Percentiles rank a stretch among this genome's conserved stretches.
phyloP scores from a whole-genome alignment of 352 stramenopile species.

The Globisporangium solare region DNA sequence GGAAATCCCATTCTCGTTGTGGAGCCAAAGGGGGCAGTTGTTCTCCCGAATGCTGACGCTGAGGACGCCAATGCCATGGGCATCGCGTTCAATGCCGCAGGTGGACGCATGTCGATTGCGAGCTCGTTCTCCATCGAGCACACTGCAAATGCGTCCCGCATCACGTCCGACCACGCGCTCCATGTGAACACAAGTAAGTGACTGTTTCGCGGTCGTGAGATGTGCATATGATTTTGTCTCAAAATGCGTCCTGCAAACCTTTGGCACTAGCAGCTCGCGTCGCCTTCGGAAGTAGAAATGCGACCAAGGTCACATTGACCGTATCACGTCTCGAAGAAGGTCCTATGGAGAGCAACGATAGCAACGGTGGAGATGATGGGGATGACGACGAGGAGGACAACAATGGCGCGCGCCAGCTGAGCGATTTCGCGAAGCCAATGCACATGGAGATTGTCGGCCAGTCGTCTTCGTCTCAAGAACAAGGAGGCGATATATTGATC shows the following conservation, averaged over 20 bases:
- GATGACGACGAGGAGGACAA: conserved; percentile 3
- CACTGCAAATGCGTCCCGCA: conserved; percentile 33
- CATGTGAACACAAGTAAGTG: conserved; percentile 44
- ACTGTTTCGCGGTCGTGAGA: background rate
- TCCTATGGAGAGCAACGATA: background rate
- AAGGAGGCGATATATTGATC: conserved; percentile 53
- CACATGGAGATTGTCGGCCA: conserved; percentile 53
- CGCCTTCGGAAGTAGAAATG: conserved; percentile 16
- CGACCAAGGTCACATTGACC: conserved; percentile 15
- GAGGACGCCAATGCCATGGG: conserved; percentile 41
- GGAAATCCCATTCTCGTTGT: conserved; percentile 56
- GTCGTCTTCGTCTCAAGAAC: conserved; percentile 32
- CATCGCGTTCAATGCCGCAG: conserved; percentile 42
- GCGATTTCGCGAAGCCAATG: conserved; percentile 22
- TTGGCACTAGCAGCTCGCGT: conserved; percentile 8
- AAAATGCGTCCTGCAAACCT: background rate
- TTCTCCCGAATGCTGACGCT: conserved; percentile 34
- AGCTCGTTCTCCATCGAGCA: conserved; percentile 34
- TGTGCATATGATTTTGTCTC: background rate
- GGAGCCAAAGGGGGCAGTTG: conserved; percentile 46
- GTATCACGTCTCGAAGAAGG: background rate
- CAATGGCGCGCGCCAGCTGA: background rate
- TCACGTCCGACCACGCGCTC: conserved; percentile 37
- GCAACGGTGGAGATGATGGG: background rate
- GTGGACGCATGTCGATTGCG: conserved; percentile 35